phyloP scores from a whole-genome alignment of 2,329 filamentous ascomycete genomes.

The Paecilomyces formosus region DNA sequence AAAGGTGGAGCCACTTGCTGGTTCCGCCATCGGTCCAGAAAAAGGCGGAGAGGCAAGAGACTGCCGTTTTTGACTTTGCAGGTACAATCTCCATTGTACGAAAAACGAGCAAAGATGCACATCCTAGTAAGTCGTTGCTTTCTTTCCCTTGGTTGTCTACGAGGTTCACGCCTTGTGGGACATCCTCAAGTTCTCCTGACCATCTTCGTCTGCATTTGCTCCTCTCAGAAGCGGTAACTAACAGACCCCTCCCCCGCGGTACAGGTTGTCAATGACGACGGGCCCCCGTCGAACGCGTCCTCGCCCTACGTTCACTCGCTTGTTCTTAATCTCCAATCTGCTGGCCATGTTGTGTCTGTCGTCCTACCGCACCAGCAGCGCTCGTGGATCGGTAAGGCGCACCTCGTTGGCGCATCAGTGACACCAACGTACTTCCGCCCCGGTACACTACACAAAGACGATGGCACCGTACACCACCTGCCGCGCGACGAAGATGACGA shows the following conservation, averaged over 20 bases:
- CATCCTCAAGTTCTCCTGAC: background rate
- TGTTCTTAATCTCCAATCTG: conserved; percentile 60
- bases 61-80: background rate
- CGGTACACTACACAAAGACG: conserved; percentile 52
- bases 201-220: background rate
- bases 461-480: conserved; percentile 60
- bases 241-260: background rate
- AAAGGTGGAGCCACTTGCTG: conserved; percentile 6
- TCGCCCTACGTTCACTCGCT: conserved; percentile 75
- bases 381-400: conserved; percentile 97
- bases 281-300: conserved; percentile 67
- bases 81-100: background rate
- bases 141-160: background rate
- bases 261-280: conserved; percentile 63
- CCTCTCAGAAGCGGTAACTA: conserved; percentile 3
- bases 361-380: conserved; percentile 85
- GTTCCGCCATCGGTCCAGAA: background rate
- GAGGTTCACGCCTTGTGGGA: background rate
- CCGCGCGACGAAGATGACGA: conserved; percentile 52
- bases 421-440: conserved; percentile 78
- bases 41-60: background rate
- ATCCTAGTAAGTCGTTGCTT: conserved; percentile 38
- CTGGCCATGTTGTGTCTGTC: conserved; percentile 83
- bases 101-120: conserved; percentile 35
- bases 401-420: conserved; percentile 84